Evolutionary conservation across 257 asterid genomes (phyloP), one percentile per base, ranked within the genome.

Genomic region (Plectranthus barbatus): DNA sequence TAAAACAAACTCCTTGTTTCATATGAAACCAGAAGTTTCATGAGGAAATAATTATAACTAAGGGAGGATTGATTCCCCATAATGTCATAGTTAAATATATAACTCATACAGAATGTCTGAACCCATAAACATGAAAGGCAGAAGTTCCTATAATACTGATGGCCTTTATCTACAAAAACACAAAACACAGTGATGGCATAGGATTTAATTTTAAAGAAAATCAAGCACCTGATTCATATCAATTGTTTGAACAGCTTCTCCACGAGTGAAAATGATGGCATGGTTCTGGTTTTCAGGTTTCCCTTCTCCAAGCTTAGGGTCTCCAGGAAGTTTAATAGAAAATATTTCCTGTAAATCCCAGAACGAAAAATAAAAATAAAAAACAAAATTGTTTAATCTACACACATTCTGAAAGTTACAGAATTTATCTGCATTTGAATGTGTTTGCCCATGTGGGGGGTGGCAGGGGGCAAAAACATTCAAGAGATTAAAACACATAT

Each of bases 291-390:
- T 92, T 80, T 92, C 99, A 21, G 99, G 99, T 67, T 92, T 92
- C 64, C 99, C 99, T 81, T 92, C 99, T 58, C 99, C 99, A 42
- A 92, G 94, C 80, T 92, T 92, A 60, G 99, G 99, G 71, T 92
- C 94, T 74, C 99, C 99, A 67, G 99, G 99, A 74, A 92, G 99
- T 84, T 85, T 85, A 60, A 92, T 76, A 36, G 97, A 86, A 73
- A 83, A 92, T 76, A 92, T 83, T 84, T 92, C 99, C 99, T 92
- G 74, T 52, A 42, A 61, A 76, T 52, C 55, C 56, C 26, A 31
- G 40, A 46, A 76, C 51, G 66, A 34, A 34, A 21, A 41, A 50
- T 40, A 12, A 17, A 26, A 26, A 26, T 26, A 26, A 26, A 26
- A 26, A 26, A 26, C 31, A 26, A 26, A 26, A 26, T 26, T 26